phyloP scores from a whole-genome alignment of 352 stramenopile genomes.

The Thraustotheca clavata region DNA sequence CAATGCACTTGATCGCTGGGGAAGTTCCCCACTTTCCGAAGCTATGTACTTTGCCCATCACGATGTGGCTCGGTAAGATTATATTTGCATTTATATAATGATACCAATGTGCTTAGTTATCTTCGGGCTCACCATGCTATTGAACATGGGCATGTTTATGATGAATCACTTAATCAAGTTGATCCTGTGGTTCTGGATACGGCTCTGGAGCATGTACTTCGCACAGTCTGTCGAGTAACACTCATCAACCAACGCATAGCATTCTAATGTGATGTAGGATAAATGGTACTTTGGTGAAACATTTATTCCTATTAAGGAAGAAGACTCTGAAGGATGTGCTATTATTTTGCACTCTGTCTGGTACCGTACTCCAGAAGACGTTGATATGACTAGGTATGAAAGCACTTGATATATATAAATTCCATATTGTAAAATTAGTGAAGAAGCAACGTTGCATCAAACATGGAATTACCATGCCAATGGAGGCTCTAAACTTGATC shows the following conservation, averaged over 20 bases:
- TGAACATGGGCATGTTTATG: slow-evolving; percentile 45
- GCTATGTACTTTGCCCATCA: slow-evolving; percentile 75
- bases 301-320: slow-evolving; percentile 53
- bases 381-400: background rate
- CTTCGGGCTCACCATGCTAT: slow-evolving; percentile 52
- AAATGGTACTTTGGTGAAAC: slow-evolving; percentile 69
- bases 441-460: background rate
- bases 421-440: background rate
- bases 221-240: slow-evolving; percentile 45
- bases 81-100: background rate
- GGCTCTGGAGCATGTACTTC: slow-evolving; percentile 60
- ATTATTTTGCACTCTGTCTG: slow-evolving; percentile 62
- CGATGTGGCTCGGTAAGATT: slow-evolving; percentile 38
- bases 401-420: background rate
- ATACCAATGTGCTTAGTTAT: slow-evolving; percentile 17
- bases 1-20: slow-evolving; percentile 71
- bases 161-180: slow-evolving; percentile 53
- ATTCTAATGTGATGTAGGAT: slow-evolving; percentile 26
- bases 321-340: slow-evolving; percentile 40
- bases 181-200: slow-evolving; percentile 43
- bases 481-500: slow-evolving; percentile 22
- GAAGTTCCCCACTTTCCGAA: slow-evolving; percentile 60
- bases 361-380: slow-evolving; percentile 26
- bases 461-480: background rate
- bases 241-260: background rate